Base-by-base conservation (phyloP, 495 filamentous ascomycete species). In the Emericellopsis terricola region DNA sequence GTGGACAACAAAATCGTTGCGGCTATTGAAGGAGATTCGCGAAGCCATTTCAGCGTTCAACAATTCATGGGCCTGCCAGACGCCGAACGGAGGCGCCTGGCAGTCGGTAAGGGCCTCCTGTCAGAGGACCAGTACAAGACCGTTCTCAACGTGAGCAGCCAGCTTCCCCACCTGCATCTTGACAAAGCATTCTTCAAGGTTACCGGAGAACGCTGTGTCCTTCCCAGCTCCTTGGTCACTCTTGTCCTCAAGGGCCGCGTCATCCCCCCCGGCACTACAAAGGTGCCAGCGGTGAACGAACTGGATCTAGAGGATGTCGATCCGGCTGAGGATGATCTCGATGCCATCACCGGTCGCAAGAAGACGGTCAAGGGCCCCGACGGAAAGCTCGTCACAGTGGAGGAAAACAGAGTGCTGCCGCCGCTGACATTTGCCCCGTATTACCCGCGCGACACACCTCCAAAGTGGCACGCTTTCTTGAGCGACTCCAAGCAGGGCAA, bases 111-210 rank as follows among this genome's bases (percentile, higher is more conserved):
- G 28, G 73, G 69, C 24, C 71, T 91, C 21, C 56, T 94, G 29
- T 74, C 68, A 6, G 75, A 81, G 34, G 53, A 68, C 33, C 73
- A 94, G 49, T 94, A 94, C 55, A 58, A 69, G 23, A 68, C 71
- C 16, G 82, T 78, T 19, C 58, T 92, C 33, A 48, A 55, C 28
- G 74, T 93, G 28, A 85, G 83, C 16, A 69, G 71, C 43, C 81
- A 92, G 52, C 59, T 97, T 9, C 89, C 89, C 0, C 64, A 68
- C 29, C 60, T 96, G 30, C 65, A 78, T 37, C 69, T 96, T n/a
- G 83, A 84, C 51, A 87, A 84, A 59, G 81, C 83, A 2, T 97
- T 91, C 59, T 97, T 97, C 71, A 97, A 97, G 63, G 89, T 97
- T 33, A 76, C 81, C 43, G 89, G 89, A 38, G 89, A 97, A 58